Conservation (phyloP, 371 early-diverging fungal genomes). For the Mucor piriformis region DNA sequence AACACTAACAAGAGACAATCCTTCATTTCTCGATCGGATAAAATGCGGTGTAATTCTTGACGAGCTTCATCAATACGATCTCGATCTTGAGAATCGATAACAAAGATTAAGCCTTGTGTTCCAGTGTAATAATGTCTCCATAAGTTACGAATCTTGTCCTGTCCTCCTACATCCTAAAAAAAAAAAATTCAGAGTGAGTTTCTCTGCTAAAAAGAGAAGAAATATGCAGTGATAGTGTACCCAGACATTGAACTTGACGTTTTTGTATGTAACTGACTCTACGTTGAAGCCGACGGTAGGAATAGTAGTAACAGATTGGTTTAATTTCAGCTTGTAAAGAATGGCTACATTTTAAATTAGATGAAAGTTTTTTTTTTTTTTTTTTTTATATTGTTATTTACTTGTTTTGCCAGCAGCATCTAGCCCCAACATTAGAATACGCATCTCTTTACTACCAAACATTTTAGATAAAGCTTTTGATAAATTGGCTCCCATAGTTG, state of each 20-base stretch:
- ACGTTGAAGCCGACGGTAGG: constrained; percentile 90
- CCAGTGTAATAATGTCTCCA: constrained; percentile 91
- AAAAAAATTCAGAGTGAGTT: not conserved
- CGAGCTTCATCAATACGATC: constrained; percentile 86
- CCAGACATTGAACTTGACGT: constrained; percentile 89
- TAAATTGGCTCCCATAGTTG: constrained; percentile 58
- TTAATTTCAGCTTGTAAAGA: constrained; percentile 85
- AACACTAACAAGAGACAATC: constrained; percentile 80
- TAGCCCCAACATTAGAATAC: constrained; percentile 89
- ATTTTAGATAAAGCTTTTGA: constrained; percentile 66
- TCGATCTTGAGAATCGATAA: constrained; percentile 81
- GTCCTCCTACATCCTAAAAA: constrained; percentile 84
- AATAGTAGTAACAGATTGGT: constrained; percentile 84
- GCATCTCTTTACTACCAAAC: constrained; percentile 87
- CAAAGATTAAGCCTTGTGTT: constrained; percentile 86
- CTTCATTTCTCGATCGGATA: constrained; percentile 83
- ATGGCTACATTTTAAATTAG: constrained; percentile 60
- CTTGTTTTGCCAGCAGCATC: constrained; percentile 96
- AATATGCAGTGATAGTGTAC: constrained; percentile 9
- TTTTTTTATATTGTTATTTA: constrained; percentile 41
- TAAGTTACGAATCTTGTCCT: constrained; percentile 86
- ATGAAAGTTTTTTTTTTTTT: not conserved
- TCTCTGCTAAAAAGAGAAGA: no score
- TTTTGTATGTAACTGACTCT: constrained; percentile 87
- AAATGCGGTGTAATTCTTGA: constrained; percentile 79